phyloP scores from a whole-genome alignment of 192 early-diverging fungal genomes.

The Glomus cerebriforme region DNA sequence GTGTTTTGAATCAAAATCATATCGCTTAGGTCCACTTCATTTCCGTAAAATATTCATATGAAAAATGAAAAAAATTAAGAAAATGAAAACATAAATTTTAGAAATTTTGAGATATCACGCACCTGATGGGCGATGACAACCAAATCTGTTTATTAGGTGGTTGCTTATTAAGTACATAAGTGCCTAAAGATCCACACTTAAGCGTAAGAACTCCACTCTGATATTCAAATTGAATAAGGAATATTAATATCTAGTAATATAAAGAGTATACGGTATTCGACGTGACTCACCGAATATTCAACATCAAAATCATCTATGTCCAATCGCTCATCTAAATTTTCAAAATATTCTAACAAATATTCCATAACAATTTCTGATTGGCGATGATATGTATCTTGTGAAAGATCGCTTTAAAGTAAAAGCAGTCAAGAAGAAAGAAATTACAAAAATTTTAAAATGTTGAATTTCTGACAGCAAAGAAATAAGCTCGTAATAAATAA shows the following conservation, averaged over 20 bases:
- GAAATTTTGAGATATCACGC: neutral
- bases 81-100: neutral
- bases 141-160: constrained; percentile 98
- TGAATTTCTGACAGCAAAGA: too few species aligned
- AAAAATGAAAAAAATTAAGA: constrained; percentile 8
- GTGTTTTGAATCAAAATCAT: constrained; percentile 64
- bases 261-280: neutral
- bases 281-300: constrained; percentile 70
- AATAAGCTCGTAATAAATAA: too few species aligned
- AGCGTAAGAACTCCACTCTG: constrained; percentile 88
- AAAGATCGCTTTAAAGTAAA: constrained; percentile 43
- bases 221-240: neutral
- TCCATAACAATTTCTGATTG: constrained; percentile 65
- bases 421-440: too few species aligned
- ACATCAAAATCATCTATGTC: constrained; percentile 76
- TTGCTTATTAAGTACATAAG: constrained; percentile 98
- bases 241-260: neutral
- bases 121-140: constrained; percentile 86
- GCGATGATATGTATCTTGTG: constrained; percentile 61
- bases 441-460: too few species aligned
- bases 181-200: constrained; percentile 72
- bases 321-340: constrained; percentile 71
- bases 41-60: neutral
- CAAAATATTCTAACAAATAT: constrained; percentile 68
- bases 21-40: constrained; percentile 84